Evolutionary conservation across 345 rosid genomes (phyloP), one percentile per base, ranked within the genome.

Genomic region (Balakata baccata): DNA sequence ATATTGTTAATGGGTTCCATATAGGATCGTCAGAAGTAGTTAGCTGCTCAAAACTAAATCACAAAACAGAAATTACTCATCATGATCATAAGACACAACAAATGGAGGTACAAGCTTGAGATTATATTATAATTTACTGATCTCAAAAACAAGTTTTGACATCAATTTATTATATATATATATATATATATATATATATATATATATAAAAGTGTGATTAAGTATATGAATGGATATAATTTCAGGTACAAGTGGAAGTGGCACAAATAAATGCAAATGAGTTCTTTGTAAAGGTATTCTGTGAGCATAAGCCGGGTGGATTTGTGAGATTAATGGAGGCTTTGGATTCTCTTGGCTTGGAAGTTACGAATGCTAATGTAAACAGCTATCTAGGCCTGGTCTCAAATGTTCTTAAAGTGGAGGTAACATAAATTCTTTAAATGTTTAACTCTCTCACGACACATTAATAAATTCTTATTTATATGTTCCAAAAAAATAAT

Each of bases 201-300:
- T n/a, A n/a, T n/a, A n/a, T n/a, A n/a, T n/a, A n/a, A n/a, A n/a
- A n/a, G n/a, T n/a, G n/a, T n/a, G n/a, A n/a, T n/a, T n/a, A n/a
- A n/a, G n/a, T n/a, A n/a, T n/a, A n/a, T n/a, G n/a, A n/a, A n/a
- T n/a, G n/a, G n/a, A n/a, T n/a, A n/a, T n/a, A n/a, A n/a, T n/a
- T n/a, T n/a, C n/a, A n/a, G n/a, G n/a, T n/a, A n/a, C n/a, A 95
- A 84, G 99, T 95, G 66, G 95, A 95, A 69, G 97, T 95, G 74
- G 87, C 84, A 63, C 97, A 92, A 82, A 80, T 92, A 70, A 87
- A 95, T 68, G 94, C 93, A 10, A 92, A 87, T 59, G 88, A 86
- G 86, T 95, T 90, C 73, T 95, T 90, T 79, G 90, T 95, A 13
- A 92, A 91, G 84, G 97, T 92, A 11, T 90, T 95, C 3, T 87